Evolutionary conservation across 352 stramenopile genomes (phyloP).

Genomic region (Plasmopara muralis): DNA sequence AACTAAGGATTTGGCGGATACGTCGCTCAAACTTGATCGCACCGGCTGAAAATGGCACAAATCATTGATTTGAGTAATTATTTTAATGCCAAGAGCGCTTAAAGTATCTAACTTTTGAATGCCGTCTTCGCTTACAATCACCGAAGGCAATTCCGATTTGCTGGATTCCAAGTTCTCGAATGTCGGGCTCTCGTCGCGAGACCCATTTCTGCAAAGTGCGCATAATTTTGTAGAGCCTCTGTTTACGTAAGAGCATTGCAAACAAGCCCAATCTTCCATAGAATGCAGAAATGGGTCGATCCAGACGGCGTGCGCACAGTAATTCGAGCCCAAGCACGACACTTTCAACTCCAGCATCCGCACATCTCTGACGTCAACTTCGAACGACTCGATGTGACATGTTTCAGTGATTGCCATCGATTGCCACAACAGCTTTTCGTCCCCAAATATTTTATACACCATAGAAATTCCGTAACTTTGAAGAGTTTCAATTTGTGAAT

Average conservation of each 20-base stretch:
- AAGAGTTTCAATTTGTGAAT: constrained; percentile 49
- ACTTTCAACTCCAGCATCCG: constrained; percentile 74
- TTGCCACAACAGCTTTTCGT: constrained; percentile 66
- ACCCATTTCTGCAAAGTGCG: constrained; percentile 36
- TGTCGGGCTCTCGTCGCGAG: constrained; percentile 13
- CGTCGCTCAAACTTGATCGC: background rate
- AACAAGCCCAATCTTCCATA: constrained; percentile 67
- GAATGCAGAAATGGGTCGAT: constrained; percentile 64
- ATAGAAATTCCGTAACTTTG: constrained; percentile 48
- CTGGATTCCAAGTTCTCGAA: background rate
- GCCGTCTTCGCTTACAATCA: background rate
- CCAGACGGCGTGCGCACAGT: constrained; percentile 75
- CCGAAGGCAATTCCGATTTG: background rate
- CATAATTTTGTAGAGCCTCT: constrained; percentile 50
- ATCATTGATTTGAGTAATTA: constrained; percentile 27
- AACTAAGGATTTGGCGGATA: constrained; percentile 10
- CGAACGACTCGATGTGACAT: constrained; percentile 41
- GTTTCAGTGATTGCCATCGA: constrained; percentile 50
- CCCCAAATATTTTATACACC: constrained; percentile 64
- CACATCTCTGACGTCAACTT: constrained; percentile 48
- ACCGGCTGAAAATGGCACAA: constrained; percentile 24
- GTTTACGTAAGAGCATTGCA: constrained; percentile 61
- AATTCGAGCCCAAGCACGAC: constrained; percentile 65
- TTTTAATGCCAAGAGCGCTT: constrained; percentile 17
- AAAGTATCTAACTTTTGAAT: constrained; percentile 9